These are phyloP conservation scores for Litchi chinensis DNA, from an alignment of 345 rosid genomes.

Conservation along the genomic window DNA sequence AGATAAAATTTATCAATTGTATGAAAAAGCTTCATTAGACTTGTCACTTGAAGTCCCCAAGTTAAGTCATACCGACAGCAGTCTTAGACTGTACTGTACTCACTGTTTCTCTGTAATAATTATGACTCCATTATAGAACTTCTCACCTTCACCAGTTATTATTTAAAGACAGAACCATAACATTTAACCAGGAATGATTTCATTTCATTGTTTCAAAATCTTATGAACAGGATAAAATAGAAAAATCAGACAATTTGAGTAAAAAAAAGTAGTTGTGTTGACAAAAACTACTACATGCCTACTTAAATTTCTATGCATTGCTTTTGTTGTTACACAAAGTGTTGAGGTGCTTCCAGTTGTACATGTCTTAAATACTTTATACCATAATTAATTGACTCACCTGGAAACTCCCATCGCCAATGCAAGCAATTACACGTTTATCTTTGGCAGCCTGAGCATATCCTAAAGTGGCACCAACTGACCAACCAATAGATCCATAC, in stretches of 20 bases:
- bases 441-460: conserved; percentile 69
- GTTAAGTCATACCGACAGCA: not conserved
- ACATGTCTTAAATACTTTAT: not conserved
- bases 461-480: conserved; percentile 78
- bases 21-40: not conserved
- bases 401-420: conserved; percentile 82
- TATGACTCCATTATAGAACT: not conserved
- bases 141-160: not conserved
- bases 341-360: not conserved
- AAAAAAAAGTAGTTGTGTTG: not conserved
- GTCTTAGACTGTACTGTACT: not conserved
- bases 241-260: not conserved
- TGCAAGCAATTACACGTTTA: conserved; percentile 77
- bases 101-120: not conserved
- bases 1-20: not conserved
- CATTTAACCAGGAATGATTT: not conserved
- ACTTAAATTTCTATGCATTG: conserved; percentile 1
- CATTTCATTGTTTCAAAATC: not conserved
- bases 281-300: not conserved
- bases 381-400: conserved; percentile 29
- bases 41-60: not conserved
- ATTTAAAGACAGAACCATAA: not conserved
- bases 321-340: not conserved
- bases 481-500: conserved; percentile 83
- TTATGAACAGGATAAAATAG: not conserved